A percentile compares a stretch with the other conserved stretches of the same genome.
Evolutionary conservation across 2,329 filamentous ascomycete genomes (phyloP).

Genomic region (Pseudogymnoascus sp.): DNA sequence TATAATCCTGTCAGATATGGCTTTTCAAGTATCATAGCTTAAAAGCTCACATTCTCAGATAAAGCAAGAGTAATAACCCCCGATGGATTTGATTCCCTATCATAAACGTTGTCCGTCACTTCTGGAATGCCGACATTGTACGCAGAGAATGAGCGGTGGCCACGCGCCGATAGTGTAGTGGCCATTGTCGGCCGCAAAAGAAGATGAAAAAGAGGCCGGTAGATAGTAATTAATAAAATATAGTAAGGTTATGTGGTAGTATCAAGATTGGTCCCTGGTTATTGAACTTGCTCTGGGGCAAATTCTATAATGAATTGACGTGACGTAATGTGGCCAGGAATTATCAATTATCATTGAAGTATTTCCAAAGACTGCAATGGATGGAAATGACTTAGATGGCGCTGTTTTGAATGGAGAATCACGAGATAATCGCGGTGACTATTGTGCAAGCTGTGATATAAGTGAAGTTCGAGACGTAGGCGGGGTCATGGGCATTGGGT

Average conservation of each 20-base stretch:
- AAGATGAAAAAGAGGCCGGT: not conserved
- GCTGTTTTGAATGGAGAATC: not conserved
- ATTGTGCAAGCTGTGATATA: not conserved
- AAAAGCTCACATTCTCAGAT: constrained; percentile 19
- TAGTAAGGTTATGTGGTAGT: not conserved
- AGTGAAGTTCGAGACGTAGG: not conserved
- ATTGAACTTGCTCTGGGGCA: not conserved
- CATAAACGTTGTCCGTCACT: constrained; percentile 15
- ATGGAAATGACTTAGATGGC: no score
- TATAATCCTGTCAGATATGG: not conserved
- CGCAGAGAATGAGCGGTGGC: not conserved
- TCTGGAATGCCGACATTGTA: not conserved
- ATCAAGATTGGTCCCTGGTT: not conserved
- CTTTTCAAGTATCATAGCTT: not conserved
- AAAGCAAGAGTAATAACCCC: constrained; percentile 19
- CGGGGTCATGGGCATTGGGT: not conserved
- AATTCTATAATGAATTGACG: not conserved
- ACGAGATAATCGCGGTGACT: not conserved
- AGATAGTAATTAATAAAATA: not conserved
- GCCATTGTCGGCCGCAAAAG: not conserved
- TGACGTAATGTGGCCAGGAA: not conserved
- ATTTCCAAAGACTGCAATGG: not conserved
- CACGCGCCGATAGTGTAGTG: not conserved
- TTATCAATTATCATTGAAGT: not conserved
- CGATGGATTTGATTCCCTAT: constrained; percentile 17